Base-by-base conservation (phyloP, 1,284 basidiomycete species). In the Leccinum pallidistipes region DNA sequence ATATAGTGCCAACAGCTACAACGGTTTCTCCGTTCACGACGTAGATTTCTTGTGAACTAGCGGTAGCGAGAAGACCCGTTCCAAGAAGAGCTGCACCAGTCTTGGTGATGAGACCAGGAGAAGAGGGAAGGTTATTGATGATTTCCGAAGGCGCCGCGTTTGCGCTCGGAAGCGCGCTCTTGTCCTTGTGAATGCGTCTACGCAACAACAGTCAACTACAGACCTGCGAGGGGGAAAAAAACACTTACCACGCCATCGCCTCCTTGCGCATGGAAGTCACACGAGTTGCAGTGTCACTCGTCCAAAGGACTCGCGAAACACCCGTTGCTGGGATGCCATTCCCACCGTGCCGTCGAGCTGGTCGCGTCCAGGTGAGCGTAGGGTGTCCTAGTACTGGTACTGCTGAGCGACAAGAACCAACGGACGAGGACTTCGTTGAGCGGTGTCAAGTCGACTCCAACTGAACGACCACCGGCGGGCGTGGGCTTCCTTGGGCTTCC, bases 11-110 rank as follows among this genome's bases (percentile, higher is more conserved):
- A 58, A 90, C 81, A 47, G 89, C 84, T 45, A 95, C 83, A 63
- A 96, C 87, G 38, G 91, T 89, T 83, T 97, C 95, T 80, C 98
- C 96, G 79, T 98, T 98, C 73, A 97, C 87, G 63, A 99, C 97
- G 77, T 98, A 98, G 61, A 98, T 87, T 81, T 99, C 97, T 77
- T 95, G 92, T 45, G 95, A 97, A 80, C 98, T 96, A 74, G 95
- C 96, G 21, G 95, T 87, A 31, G 96, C 97, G 64, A 91, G 82
- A 64, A 95, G 82, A 74, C 94, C 95, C 45, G 94, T 93, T 72
- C 95, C 94, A 65, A 98, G 87, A 72, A 97, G 83, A 72, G 96
- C 90, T 65, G 92, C 88, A 66, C 95, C 94, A 57, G 93, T 97
- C 84, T 98, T 98, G 77, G 95, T 94, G 81, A 97, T 84, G 77